These are phyloP conservation scores for Dictyostelium brefeldianum DNA, from an alignment of 78 protist species.

Conservation along the genomic window DNA sequence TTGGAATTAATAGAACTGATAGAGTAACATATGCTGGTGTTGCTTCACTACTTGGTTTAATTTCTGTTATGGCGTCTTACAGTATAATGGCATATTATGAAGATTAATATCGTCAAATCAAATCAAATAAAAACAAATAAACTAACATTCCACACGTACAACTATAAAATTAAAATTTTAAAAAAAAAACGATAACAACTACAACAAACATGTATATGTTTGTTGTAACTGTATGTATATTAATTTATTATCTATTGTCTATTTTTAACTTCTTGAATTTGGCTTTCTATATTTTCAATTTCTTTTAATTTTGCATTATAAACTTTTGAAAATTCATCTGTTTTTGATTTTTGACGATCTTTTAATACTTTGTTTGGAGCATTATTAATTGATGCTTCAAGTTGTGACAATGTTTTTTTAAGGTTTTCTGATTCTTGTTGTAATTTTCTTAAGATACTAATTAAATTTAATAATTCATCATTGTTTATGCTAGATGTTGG, in stretches of 20 bases:
- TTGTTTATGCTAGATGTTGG: not conserved
- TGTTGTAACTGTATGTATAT: too few species aligned
- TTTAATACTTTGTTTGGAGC: slow-evolving; percentile 34
- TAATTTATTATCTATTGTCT: not conserved
- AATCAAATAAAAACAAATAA: not conserved
- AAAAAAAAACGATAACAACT: not conserved
- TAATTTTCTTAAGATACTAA: slow-evolving; percentile 28
- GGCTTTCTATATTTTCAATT: slow-evolving; percentile 17
- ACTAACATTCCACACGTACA: too few species aligned
- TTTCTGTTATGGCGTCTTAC: slow-evolving; percentile 50
- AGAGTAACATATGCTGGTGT: slow-evolving; percentile 70
- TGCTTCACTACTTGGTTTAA: slow-evolving; percentile 9
- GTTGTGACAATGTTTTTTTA: slow-evolving; percentile 6
- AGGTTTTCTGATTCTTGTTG: slow-evolving; percentile 60
- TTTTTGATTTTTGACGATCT: slow-evolving; percentile 29
- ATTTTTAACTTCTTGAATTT: slow-evolving; percentile 17
- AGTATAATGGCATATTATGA: slow-evolving; percentile 66
- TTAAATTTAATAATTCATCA: not conserved
- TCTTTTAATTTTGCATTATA: slow-evolving; percentile 12
- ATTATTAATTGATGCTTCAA: not conserved
- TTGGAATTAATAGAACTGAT: slow-evolving; percentile 31
- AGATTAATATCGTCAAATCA: not conserved
- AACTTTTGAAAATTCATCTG: not conserved
- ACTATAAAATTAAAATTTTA: not conserved
- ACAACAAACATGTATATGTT: not conserved